These are phyloP conservation scores for Paramyrothecium sp. DNA, from an alignment of 2,329 filamentous ascomycete genomes.

Conservation along the genomic window DNA sequence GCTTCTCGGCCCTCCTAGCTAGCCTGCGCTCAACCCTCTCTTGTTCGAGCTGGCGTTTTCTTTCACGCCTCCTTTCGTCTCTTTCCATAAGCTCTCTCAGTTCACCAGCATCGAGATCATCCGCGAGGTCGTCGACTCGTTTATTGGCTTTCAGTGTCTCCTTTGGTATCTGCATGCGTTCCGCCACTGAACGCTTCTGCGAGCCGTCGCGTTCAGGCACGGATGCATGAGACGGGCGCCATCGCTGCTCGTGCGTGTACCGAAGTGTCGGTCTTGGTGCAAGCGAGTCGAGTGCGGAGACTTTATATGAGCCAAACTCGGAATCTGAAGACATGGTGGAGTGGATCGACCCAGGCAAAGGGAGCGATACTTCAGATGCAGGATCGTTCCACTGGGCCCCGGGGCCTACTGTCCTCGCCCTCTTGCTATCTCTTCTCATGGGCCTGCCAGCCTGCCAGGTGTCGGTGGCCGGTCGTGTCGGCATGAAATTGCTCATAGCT, in stretches of 20 bases:
- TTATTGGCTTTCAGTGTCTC: slow-evolving; percentile 60
- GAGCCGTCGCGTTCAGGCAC: slow-evolving; percentile 48
- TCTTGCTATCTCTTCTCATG: slow-evolving; percentile 63
- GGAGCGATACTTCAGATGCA: slow-evolving; percentile 72
- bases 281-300: slow-evolving; percentile 78
- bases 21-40: slow-evolving; percentile 66
- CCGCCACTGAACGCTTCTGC: slow-evolving; percentile 49
- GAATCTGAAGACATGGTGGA: slow-evolving; percentile 75
- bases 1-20: slow-evolving; percentile 65
- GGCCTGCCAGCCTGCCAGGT: slow-evolving; percentile 59
- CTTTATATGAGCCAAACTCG: slow-evolving; percentile 71
- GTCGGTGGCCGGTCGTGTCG: slow-evolving; percentile 61
- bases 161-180: slow-evolving; percentile 56
- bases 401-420: slow-evolving; percentile 53
- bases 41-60: slow-evolving; percentile 66
- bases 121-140: slow-evolving; percentile 70
- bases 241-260: slow-evolving; percentile 65
- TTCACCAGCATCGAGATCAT: slow-evolving; percentile 81
- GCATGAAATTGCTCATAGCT: slow-evolving; percentile 72
- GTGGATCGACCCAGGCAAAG: slow-evolving; percentile 69
- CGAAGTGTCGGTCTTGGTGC: slow-evolving; percentile 82
- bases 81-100: slow-evolving; percentile 87
- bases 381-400: slow-evolving; percentile 57
- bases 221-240: slow-evolving; percentile 43
- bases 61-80: slow-evolving; percentile 76